phyloP scores from a whole-genome alignment of 139 green algal species.

The Volvox reticuliferus region DNA sequence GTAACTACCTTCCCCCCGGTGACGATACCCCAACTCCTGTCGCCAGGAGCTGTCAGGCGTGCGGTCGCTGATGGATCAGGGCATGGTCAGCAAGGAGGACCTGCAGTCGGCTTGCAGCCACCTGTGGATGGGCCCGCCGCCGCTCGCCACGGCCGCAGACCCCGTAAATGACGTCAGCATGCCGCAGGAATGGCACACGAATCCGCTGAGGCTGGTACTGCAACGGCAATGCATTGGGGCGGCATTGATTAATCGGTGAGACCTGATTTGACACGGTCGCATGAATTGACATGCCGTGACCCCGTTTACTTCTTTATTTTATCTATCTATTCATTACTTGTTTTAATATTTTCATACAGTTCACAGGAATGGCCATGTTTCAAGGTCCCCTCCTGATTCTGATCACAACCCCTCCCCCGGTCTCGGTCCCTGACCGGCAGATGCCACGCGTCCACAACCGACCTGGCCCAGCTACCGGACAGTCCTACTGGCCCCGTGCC shows the following conservation, averaged over 20 bases:
- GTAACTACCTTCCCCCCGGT: no score
- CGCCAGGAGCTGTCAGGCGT: constrained; percentile 33
- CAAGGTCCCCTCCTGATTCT: no score
- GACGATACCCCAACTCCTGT: neutral
- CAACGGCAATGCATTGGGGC: constrained; percentile 9
- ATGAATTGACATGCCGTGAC: no score
- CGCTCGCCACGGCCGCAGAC: neutral
- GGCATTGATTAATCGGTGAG: constrained; percentile 14
- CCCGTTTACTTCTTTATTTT: no score
- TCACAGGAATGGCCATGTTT: no score
- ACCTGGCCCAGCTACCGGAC: constrained; percentile 11
- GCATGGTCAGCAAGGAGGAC: neutral
- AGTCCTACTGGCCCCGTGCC: neutral
- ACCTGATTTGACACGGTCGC: no score
- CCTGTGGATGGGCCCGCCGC: neutral
- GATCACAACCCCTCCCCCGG: neutral
- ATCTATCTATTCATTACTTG: no score
- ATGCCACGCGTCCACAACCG: constrained; percentile 25
- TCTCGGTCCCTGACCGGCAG: neutral
- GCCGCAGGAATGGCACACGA: neutral
- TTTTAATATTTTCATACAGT: no score
- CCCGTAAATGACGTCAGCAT: neutral
- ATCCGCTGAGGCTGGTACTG: constrained; percentile 36
- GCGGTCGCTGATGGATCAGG: neutral
- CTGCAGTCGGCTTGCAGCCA: neutral